A percentile compares a stretch with the other conserved stretches of the same genome.
These are phyloP conservation scores for Lecanicillium sp. DNA, from an alignment of 2,329 filamentous ascomycete genomes.

Conservation along the genomic window DNA sequence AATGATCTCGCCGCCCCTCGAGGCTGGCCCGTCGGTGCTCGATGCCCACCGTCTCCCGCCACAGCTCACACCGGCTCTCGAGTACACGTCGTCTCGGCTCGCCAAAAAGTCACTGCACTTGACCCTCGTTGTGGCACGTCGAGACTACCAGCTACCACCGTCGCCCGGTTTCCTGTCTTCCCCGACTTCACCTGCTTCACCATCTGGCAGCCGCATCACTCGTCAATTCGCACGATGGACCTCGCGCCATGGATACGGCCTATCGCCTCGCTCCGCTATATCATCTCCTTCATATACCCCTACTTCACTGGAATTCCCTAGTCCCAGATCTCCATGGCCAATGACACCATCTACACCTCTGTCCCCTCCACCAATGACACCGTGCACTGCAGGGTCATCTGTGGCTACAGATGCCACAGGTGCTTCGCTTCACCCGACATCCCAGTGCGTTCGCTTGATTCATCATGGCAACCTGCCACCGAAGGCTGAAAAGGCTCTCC, in stretches of 20 bases:
- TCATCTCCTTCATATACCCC: slow-evolving; percentile 26
- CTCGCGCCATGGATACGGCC: background rate
- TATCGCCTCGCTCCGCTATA: slow-evolving; percentile 15
- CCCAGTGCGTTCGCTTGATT: slow-evolving; percentile 37
- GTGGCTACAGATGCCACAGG: slow-evolving; percentile 23
- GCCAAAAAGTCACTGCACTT: slow-evolving; percentile 48
- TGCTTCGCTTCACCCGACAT: slow-evolving; percentile 23
- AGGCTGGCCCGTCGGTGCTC: slow-evolving; percentile 53
- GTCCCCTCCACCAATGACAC: slow-evolving; percentile 38
- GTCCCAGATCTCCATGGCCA: slow-evolving; percentile 21
- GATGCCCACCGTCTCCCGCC: slow-evolving; percentile 50
- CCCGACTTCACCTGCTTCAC: slow-evolving; percentile 19
- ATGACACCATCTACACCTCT: slow-evolving; percentile 30
- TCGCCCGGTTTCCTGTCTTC: slow-evolving; percentile 12
- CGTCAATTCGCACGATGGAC: slow-evolving; percentile 12
- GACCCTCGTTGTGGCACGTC: slow-evolving; percentile 49
- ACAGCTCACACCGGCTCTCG: slow-evolving; percentile 46
- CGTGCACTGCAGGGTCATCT: slow-evolving; percentile 32
- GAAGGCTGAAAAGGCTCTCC: slow-evolving; percentile 40
- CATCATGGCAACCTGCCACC: slow-evolving; percentile 37
- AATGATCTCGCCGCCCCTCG: slow-evolving; percentile 54
- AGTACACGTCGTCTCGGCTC: slow-evolving; percentile 49
- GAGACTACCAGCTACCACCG: slow-evolving; percentile 48
- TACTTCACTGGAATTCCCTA: slow-evolving; percentile 19
- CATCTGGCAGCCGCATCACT: slow-evolving; percentile 16